Base-by-base conservation (phyloP, 225 moss, liverwort and hornwort genomes). In the Marchantia polymorpha region DNA sequence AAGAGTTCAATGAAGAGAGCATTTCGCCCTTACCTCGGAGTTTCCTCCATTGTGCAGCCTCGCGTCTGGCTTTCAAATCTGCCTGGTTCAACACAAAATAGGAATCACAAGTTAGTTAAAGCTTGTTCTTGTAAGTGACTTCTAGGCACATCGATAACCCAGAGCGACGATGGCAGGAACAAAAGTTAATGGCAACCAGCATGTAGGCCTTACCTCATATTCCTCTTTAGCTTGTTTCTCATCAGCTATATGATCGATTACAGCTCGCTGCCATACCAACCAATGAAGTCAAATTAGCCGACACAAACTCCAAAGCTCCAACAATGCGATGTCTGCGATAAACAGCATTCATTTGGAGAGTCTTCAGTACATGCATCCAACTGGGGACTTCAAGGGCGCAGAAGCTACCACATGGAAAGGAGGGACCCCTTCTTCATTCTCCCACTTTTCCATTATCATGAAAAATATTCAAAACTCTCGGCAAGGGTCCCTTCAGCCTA, bases 11-110 rank as follows among this genome's bases (percentile, higher is more conserved):
- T 13, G 6, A 13, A 58, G 56, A 58, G 8, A 13, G 56, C 56
- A 13, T 13, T 20, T 20, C 56, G 39, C 39, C 2, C 39, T 78
- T 66, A 90, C 88, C 89, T 89, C 96, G 91, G 70, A 97, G 86
- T 72, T 91, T 91, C 74, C 96, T 90, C 96, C 96, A 97, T 77
- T 94, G 94, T 76, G 96, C 96, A 85, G 96, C 94, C 89, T 94
- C 93, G 46, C 90, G 94, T 61, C 84, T 87, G 71, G 91, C 89
- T 83, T 85, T 89, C 83, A 92, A 65, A 58, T 92, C 94, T 78
- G 89, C 93, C 96, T 96, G 81, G 78, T 23, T 2, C 3, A 66
- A 72, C 51, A 20, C 69, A 69, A 49, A 73, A 61, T 54, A 74
- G 12, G 67, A 59, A 16, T 59, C 17, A 72, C 47, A 22, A 49